phyloP scores from a whole-genome alignment of 495 filamentous ascomycete genomes.

The Cryomyces antarcticus region DNA sequence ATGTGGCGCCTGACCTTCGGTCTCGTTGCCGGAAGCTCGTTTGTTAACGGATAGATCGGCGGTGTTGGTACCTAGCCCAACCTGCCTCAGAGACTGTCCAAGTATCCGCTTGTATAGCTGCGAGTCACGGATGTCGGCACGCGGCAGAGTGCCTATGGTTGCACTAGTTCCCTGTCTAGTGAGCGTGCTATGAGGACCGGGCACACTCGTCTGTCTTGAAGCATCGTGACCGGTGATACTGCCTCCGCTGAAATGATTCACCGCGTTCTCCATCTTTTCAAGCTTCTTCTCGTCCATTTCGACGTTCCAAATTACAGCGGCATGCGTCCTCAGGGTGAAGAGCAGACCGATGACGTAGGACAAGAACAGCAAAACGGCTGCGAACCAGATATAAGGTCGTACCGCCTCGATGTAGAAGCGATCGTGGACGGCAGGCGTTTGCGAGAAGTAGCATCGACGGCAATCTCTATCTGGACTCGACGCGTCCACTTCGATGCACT shows the following conservation, averaged over 20 bases:
- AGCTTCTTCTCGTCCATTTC: conserved; percentile 69
- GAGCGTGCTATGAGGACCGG: not conserved
- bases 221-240: not conserved
- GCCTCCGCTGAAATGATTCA: not conserved
- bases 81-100: conserved; percentile 67
- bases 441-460: conserved; percentile 81
- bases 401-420: conserved; percentile 78
- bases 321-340: conserved; percentile 93
- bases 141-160: conserved; percentile 4
- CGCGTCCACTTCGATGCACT: conserved; percentile 36
- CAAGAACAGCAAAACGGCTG: conserved; percentile 67
- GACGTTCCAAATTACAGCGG: conserved; percentile 87
- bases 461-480: conserved; percentile 41
- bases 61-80: conserved; percentile 29
- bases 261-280: conserved; percentile 8
- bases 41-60: not conserved
- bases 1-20: conserved; percentile 9
- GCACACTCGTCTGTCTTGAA: not conserved
- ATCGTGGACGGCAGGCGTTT: conserved; percentile 67
- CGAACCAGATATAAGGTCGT: conserved; percentile 78
- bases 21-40: not conserved
- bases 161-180: conserved; percentile 4
- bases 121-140: conserved; percentile 45
- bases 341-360: conserved; percentile 86
- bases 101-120: conserved; percentile 84